Evolutionary conservation across 495 filamentous ascomycete genomes (phyloP), one percentile per base, ranked within the genome.

Genomic region (Pseudoneurospora amorphoporcata): DNA sequence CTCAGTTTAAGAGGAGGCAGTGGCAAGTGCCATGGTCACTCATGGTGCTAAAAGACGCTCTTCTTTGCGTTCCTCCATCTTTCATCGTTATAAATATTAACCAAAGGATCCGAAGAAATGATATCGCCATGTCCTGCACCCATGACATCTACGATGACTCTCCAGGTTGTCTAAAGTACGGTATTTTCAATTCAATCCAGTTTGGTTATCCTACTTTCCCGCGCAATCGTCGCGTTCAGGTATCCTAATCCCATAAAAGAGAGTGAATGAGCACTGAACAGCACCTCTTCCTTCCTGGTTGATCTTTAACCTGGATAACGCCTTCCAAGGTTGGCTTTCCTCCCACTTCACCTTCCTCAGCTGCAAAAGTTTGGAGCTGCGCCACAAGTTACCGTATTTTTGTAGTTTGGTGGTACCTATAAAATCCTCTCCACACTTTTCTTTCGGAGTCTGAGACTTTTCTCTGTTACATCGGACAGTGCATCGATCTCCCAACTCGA

Each of bases 361-460:
- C 14, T 29, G 47, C 4, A 58, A 58, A 58, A 19, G 23, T 58
- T 29, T 29, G 10, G 23, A 29, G 9, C 10, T 32, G 19, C 47
- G 1, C n/a, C 3, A 9, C n/a, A 3, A 1, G 8, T n/a, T n/a
- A n/a, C n/a, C n/a, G 0, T 0, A 3, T 2, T 47, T 8, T 10
- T 1, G 43, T 0, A 14, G 47, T 23, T 1, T 23, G 23, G 23
- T 1, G 23, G 23, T 23, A 23, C 23, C 23, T 29, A 58, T 58
- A 29, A 58, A 2, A 58, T 0, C 47, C 23, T 4, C 10, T 58
- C 2, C 4, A 29, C 9, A 4, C 0, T 2, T 58, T 32, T 29
- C 4, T 2, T 0, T 29, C 1, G n/a, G n/a, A 8, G 43, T 0
- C 9, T 2, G 10, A 4, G 29, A 29, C 3, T 58, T 58, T 58